Evolutionary conservation across 2,329 filamentous ascomycete genomes (phyloP), one percentile per base, ranked within the genome.

Genomic region (Ophiosphaerella korrae): DNA sequence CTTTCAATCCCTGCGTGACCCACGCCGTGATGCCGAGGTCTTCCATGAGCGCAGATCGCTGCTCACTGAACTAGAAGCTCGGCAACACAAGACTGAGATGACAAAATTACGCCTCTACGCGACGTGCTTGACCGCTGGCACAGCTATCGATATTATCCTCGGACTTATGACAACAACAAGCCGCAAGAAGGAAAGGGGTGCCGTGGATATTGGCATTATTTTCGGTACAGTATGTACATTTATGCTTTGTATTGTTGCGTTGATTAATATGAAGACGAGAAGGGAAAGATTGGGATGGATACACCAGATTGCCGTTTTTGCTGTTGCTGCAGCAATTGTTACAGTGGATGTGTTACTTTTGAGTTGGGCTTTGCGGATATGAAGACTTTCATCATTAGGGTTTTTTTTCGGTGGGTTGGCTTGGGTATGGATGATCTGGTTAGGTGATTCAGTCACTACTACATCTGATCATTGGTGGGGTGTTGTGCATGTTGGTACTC

Each of bases 171-270:
- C 89, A 29, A 75, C 78, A 12, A 89, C 89, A 1, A 89, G 88
- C 7, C 80, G 83, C 40, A 86, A 85, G 66, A 88, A 83, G 68
- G 79, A 88, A 58, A 79, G 82, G 4, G 79, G 85, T n/a, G 85
- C 90, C 69, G 89, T 93, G 3, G 88, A 92, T 62, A 84, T 83
- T 0, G 89, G 86, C 7, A 87, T 89, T 2, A 80, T 89, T 1
- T 78, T 90, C 35, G 89, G 88, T 8, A 85, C 88, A 13, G 80
- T 89, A 29, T 78, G 83, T 26, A 89, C 86, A 56, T 69, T 92
- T 35, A 80, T 72, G 36, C 47, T 73, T 8, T 63, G 67, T 31
- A 42, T 64, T 36, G 58, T 70, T 29, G 70, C 66, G 3, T 49
- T 72, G 2, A 50, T 64, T 26, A 72, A 63, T 52, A 70, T 74